These are phyloP conservation scores for Sistotremastrum suecicum DNA, from an alignment of 768 basidiomycete species.

Conservation along the genomic window DNA sequence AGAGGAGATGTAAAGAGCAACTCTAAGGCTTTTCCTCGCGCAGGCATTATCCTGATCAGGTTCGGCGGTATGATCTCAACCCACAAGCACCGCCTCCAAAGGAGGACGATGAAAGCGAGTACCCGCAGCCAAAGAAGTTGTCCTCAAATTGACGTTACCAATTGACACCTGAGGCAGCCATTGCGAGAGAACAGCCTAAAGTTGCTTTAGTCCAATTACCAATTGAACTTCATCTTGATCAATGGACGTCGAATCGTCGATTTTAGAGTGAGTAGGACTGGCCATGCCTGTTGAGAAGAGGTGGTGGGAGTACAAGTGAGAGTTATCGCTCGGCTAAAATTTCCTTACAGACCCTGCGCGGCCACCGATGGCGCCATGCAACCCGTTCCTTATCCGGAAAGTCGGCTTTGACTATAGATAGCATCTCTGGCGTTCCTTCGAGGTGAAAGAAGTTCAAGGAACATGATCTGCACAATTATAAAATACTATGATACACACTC, in stretches of 20 bases:
- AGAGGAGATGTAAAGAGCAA: conserved; percentile 30
- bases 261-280: conserved; percentile 3
- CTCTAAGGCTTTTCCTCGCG: conserved; percentile 91
- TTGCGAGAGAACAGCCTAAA: conserved; percentile 18
- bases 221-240: conserved; percentile 40
- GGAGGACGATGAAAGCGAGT: conserved; percentile 27
- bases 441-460: too few relatives aligned
- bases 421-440: too few relatives aligned
- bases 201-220: conserved; percentile 28
- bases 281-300: neutral
- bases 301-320: too few relatives aligned
- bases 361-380: too few relatives aligned
- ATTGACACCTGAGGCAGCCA: conserved; percentile 24
- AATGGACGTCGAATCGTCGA: conserved; percentile 17
- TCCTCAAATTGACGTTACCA: conserved; percentile 65
- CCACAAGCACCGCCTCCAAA: conserved; percentile 20
- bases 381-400: too few relatives aligned
- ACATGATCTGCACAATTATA: too few relatives aligned
- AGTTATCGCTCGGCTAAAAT: too few relatives aligned
- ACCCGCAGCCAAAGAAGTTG: conserved; percentile 84
- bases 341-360: too few relatives aligned
- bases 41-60: conserved; percentile 97
- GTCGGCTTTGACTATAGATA: too few relatives aligned
- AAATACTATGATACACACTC: too few relatives aligned
- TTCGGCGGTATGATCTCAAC: conserved; percentile 98